A percentile compares a stretch with the other conserved stretches of the same genome.
phyloP scores from a whole-genome alignment of 768 basidiomycete species.

The Lentinula raphanica region DNA sequence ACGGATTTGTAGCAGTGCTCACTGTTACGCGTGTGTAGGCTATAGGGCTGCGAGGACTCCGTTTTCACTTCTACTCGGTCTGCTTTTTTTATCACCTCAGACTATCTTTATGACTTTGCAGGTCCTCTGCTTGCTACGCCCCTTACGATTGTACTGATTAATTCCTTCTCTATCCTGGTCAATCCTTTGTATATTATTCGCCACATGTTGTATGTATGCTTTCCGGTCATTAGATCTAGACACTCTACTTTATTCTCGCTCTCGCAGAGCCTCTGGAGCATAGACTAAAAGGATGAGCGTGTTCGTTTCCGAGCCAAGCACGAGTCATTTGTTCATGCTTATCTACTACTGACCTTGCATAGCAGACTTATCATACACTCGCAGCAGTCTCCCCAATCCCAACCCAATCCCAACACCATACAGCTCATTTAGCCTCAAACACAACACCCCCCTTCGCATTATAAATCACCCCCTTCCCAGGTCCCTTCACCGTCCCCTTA shows the following conservation, averaged over 20 bases:
- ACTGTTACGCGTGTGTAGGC: constrained; percentile 47
- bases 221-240: neutral
- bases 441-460: neutral
- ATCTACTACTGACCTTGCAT: no score
- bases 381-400: no score
- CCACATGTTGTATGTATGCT: neutral
- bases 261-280: neutral
- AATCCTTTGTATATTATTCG: neutral
- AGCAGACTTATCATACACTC: no score
- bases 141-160: neutral
- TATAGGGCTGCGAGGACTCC: neutral
- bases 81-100: neutral
- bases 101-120: neutral
- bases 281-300: neutral
- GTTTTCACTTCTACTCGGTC: neutral
- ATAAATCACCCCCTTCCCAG: neutral
- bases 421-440: neutral
- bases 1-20: constrained; percentile 75
- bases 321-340: no score
- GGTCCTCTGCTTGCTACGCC: neutral
- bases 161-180: neutral
- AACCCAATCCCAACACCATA: no score
- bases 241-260: neutral
- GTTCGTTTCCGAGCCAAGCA: no score
- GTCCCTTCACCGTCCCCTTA: neutral